These are phyloP conservation scores for Entrophospora sp. DNA, from an alignment of 192 early-diverging fungal genomes.

Conservation along the genomic window DNA sequence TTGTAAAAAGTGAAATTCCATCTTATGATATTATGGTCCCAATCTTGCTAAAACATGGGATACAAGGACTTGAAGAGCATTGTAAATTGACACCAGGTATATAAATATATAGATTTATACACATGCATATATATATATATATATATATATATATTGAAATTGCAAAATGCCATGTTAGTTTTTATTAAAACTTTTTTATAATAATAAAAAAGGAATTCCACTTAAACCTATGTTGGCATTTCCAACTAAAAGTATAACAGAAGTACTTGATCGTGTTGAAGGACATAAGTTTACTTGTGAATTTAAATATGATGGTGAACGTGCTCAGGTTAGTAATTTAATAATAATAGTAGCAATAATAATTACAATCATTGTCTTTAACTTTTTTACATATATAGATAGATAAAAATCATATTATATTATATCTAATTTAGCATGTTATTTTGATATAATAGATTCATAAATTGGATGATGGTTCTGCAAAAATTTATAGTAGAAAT, in stretches of 20 bases:
- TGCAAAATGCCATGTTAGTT: not conserved
- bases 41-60: conserved; percentile 67
- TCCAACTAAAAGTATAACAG: conserved; percentile 88
- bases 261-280: conserved; percentile 92
- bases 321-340: conserved; percentile 54
- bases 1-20: conserved; percentile 86
- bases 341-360: no score
- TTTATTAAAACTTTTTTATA: not conserved
- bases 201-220: conserved; percentile 64
- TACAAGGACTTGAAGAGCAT: conserved; percentile 53
- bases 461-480: conserved; percentile 60
- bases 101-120: not conserved
- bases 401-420: not conserved
- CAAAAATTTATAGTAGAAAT: conserved; percentile 88
- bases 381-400: not conserved
- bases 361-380: not conserved
- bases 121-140: not conserved
- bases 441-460: conserved; percentile 81
- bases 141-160: not conserved
- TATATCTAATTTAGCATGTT: not conserved
- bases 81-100: conserved; percentile 87
- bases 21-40: conserved; percentile 89
- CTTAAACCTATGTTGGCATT: conserved; percentile 99
- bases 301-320: conserved; percentile 90
- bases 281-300: conserved; percentile 92